Base-by-base conservation (phyloP, 1,284 basidiomycete species). In the Leccinum subrobustum region DNA sequence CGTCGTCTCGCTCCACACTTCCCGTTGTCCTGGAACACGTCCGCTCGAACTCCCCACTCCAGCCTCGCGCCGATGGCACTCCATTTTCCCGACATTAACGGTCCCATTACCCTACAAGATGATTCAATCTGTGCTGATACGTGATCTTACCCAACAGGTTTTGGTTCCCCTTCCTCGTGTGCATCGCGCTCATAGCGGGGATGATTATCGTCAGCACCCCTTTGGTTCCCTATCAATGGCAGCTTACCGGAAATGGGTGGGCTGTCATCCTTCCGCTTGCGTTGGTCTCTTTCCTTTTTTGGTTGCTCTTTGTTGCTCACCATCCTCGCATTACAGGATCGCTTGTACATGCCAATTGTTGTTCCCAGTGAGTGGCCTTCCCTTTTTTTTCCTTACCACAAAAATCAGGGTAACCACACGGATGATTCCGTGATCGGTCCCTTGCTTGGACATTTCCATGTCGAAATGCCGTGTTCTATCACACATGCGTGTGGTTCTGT, bases 261-360 rank as follows among this genome's bases (percentile, higher is more conserved):
- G 87, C 87, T 31, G 82, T 91, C 53, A 87, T 89, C 58, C 70
- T 89, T 29, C 89, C 89, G 3, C 77, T 91, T 33, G 80, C 81
- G 81, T 87, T 67, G 65, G 85, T 80, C 14, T 14, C 51, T 29
- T 52, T 54, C 47, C 37, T 54, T 50, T 62, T 7, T 37, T 16
- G n/a, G 51, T 42, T 11, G 16, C 5, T 44, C 18, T 20, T 20
- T 20, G 42, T 44, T 12, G 20, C 57, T 44, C 47, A 57, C 54
- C 16, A 6, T 44, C 60, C 27, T 52, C 50, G 20, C 35, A 47
- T 54, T 47, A 64, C 63, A 86, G 83, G 4, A 78, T 90, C 59
- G 83, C 83, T 16, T 78, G 81, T 3, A 78, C 80, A 12, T 85
- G 85, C 58, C 89, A 92, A 67, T 76, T 92, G 9, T 74, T 91